Evolutionary conservation across 441 rosid genomes (phyloP), one percentile per base, ranked within the genome.

Genomic region (Euphorbia schlechtendalii): DNA sequence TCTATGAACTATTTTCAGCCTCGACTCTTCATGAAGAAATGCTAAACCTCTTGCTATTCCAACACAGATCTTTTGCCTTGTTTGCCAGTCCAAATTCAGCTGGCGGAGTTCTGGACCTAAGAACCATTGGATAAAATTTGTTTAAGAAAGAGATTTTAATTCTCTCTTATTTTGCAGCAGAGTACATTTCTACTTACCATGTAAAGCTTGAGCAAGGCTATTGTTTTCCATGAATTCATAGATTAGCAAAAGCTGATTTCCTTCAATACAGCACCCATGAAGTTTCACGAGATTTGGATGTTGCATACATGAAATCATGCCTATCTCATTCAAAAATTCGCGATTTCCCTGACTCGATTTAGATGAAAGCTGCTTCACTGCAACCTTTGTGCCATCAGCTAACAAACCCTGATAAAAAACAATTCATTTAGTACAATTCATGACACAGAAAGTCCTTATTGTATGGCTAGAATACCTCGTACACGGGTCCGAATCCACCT

Each of bases 331-430:
- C 51, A 88, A 65, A 64, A 88, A 88, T 66, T 88, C 92, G 1
- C 88, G 86, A 62, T 82, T 84, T 63, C 90, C 96, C 77, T 88
- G 96, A 61, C 70, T 63, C 11, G 96, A 88, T 70, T 78, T 83
- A 7, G 90, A 79, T 14, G 90, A 88, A 0, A 88, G 83, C 61
- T 88, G 90, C 74, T 88, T 88, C n/a, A 89, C 93, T 11, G 48
- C 48, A 11, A 43, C 17, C 48, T 2, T 14, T 43, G 48, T 43
- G 48, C 48, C 48, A 43, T 43, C 48, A 43, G 17, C 17, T 1
- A 43, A 43, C 14, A 43, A 14, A 43, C 48, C 48, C 48, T 43
- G 48, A 27, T 27, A 34, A 34, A 34, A 34, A 34, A 2, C 40
- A 34, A 34, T 34, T 34, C 40, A 34, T 34, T 5, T 34, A 34